Conservation (phyloP, 176 grass and related monocot genomes). For the Avena atlantica region DNA sequence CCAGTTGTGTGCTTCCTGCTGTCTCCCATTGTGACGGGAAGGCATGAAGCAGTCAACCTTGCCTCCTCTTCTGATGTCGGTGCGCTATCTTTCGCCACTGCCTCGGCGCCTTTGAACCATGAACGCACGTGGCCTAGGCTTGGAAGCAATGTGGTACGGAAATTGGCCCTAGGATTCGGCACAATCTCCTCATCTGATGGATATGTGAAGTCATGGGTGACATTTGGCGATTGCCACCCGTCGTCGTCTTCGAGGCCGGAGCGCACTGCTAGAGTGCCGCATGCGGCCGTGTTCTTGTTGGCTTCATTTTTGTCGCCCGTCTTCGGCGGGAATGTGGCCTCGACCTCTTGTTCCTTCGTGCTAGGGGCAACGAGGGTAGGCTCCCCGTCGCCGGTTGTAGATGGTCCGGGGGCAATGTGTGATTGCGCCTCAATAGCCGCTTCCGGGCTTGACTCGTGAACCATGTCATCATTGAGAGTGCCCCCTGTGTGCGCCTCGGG, state of each 20-base stretch:
- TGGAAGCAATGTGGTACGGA: background rate
- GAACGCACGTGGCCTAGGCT: background rate
- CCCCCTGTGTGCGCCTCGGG: background rate
- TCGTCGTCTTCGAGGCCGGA: background rate
- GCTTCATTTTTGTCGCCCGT: background rate
- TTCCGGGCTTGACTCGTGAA: background rate
- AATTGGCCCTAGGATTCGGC: too few species aligned
- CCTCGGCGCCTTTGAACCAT: background rate
- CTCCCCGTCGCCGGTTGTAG: background rate
- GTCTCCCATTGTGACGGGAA: background rate
- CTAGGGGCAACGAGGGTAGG: background rate
- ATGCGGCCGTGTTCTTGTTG: background rate
- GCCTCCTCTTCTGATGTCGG: background rate
- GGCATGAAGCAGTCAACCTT: background rate
- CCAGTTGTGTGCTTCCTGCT: rapidly evolving
- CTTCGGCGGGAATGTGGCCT: rapidly evolving
- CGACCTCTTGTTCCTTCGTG: background rate
- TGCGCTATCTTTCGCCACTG: background rate
- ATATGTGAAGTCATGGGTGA: too few species aligned
- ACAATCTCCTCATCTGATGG: too few species aligned
- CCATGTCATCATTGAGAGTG: background rate
- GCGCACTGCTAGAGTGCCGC: background rate
- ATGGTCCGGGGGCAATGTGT: background rate
- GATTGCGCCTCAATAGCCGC: background rate
- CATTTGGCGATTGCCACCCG: background rate